Base-by-base conservation (phyloP, 371 early-diverging fungal species). In the Circinella umbellata region DNA sequence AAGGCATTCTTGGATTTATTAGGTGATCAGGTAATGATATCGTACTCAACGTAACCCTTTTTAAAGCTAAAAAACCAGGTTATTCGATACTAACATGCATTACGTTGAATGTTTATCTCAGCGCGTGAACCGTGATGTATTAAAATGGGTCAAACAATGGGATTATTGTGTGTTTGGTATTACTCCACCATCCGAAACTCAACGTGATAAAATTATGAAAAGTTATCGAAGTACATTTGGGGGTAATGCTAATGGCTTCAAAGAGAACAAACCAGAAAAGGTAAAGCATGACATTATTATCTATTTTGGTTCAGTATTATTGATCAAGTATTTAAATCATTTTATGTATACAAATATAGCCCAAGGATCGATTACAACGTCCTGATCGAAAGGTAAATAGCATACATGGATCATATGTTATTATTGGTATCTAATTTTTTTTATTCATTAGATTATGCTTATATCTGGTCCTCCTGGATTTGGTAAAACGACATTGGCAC, bases 401-500 rank as follows among this genome's bases (percentile, higher is more conserved):
- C 47, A 15, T 11, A 47, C 9, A 9, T 15, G n/a, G 54, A 27
- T 27, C 2, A 27, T 27, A 27, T 27, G 27, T 27, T 27, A 27
- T 27, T 27, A 27, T 27, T 27, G 27, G 27, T 27, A 27, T 27
- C 27, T 27, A 27, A 27, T 27, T 27, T 27, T 27, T 27, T 53
- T 18, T 18, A 15, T 51, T 7, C 4, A 69, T 17, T 86, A 92
- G 86, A 92, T 99, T 20, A 78, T 98, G 36, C 73, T 99, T n/a
- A 70, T 99, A 27, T 88, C 95, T 7, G 99, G 99, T 0, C 94
- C 96, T 18, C 98, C 99, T 2, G 99, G 99, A 0, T 86, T 98
- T 62, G 99, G 99, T 66, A 99, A 99, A 78, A 99, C 99, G 0
- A 99, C 99, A 0, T 81, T 99, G 70, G 99, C 98, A 0, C 96